Evolutionary conservation across 805 yeast genomes (phyloP), one percentile per base, ranked within the genome.

Genomic region (Saturnispora zaruensis): DNA sequence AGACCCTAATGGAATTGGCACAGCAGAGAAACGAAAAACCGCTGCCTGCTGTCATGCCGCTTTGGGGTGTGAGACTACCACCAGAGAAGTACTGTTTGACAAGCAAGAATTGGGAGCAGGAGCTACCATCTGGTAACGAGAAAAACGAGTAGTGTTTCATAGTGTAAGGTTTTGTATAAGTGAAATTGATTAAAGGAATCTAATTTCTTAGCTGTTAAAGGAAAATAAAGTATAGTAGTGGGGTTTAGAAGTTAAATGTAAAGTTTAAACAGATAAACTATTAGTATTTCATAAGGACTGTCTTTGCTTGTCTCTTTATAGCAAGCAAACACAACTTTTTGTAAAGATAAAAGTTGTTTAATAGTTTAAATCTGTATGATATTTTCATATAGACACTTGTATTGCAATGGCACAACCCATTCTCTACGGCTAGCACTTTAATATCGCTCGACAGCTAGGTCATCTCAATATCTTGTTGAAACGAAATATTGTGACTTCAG

Each of bases 61-160:
- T 83, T 46, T 89, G 88, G 83, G 98, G 99, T 9, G 76, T 93
- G 37, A 78, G 97, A 55, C 72, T 95, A 46, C 99, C 99, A 3
- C 98, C 99, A 4, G 99, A 93, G 70, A 93, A 90, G 77, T 90
- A 88, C 69, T 90, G 98, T 68, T 70, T 90, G 48, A 89, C 96
- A 0, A 93, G 87, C 1, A 76, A 75, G 54, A 89, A 86, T 54
- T 86, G 90, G 83, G 82, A 78, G 49, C 49, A 46, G 20, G 44
- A 41, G 8, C 55, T 45, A 5, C 7, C 20, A 9, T 16, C 21
- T 6, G 21, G 21, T n/a, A 18, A 7, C 13, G 24, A 18, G 4
- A 36, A 36, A 20, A 36, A 16, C 18, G 40, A 36, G 2, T 20
- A 18, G 4, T 7, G 13, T 18, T 16, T 1, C 13, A 7, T 20